A percentile compares a stretch with the other conserved stretches of the same genome.
Evolutionary conservation across 202 grass and related monocot species (phyloP).

Genomic region (Brachypodium distachyon): DNA sequence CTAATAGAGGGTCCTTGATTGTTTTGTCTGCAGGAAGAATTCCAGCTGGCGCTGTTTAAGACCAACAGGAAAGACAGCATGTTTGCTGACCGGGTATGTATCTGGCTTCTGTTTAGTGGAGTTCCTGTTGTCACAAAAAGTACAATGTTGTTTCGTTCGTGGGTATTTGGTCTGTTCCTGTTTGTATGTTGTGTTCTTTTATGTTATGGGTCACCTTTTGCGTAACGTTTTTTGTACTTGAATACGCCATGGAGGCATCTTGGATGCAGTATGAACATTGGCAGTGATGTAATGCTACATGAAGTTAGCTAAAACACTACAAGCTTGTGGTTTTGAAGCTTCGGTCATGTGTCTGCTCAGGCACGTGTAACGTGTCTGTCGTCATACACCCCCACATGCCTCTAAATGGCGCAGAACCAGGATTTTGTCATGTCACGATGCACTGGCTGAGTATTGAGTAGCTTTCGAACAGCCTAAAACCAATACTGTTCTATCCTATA

Average conservation of each 20-base stretch:
- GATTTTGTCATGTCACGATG: not conserved
- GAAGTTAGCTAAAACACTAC: not conserved
- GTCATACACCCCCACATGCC: not conserved
- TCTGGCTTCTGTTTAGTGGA: not conserved
- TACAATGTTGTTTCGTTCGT: not conserved
- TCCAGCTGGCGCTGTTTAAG: slow-evolving; percentile 85
- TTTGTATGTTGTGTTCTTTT: not conserved
- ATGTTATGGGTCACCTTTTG: not conserved
- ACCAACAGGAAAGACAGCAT: slow-evolving; percentile 91
- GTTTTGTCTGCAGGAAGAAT: slow-evolving; percentile 64
- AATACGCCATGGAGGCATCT: not conserved
- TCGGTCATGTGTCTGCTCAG: not conserved
- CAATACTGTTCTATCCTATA: not conserved
- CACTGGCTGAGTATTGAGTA: not conserved
- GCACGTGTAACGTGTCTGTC: not conserved
- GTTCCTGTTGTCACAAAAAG: not conserved
- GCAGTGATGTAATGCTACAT: not conserved
- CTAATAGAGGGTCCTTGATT: not conserved
- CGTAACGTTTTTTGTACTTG: not conserved
- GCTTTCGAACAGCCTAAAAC: not conserved
- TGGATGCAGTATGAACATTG: slow-evolving; percentile 11
- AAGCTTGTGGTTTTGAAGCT: not conserved
- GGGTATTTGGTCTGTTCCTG: not conserved
- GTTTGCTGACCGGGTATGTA: slow-evolving; percentile 88
- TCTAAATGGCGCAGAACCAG: not conserved